These are phyloP conservation scores for Fraxinus anomala DNA, from an alignment of 257 asterid genomes.

Conservation along the genomic window DNA sequence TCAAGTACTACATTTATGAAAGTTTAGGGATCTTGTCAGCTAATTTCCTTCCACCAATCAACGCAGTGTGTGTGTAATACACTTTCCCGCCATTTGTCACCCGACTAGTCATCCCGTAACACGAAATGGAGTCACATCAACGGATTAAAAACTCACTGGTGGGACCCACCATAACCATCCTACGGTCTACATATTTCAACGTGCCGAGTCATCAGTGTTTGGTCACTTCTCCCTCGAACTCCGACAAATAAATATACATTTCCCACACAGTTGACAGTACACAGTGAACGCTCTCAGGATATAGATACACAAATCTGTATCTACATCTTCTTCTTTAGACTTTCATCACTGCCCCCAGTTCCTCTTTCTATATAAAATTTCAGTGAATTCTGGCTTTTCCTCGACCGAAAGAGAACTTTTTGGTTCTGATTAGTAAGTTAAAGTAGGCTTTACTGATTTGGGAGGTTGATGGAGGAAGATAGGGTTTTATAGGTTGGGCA, in stretches of 20 bases:
- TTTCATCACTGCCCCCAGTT: too few relatives aligned
- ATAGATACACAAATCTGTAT: slow-evolving; percentile 15
- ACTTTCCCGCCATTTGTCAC: slow-evolving; percentile 7
- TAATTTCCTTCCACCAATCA: background rate
- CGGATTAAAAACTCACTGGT: background rate
- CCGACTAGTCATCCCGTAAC: background rate
- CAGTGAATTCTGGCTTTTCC: background rate
- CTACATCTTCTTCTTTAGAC: slow-evolving; percentile 1
- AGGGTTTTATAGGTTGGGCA: slow-evolving; percentile 24
- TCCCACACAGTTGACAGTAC: slow-evolving; percentile 14
- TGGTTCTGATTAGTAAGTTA: background rate
- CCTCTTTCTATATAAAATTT: background rate
- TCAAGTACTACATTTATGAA: background rate
- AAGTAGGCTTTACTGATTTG: background rate
- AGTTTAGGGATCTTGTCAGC: background rate
- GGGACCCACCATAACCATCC: background rate
- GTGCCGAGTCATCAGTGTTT: background rate
- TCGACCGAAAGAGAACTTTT: background rate
- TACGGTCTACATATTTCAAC: background rate
- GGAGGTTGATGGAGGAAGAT: slow-evolving; percentile 27
- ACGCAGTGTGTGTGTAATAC: background rate
- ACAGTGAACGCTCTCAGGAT: slow-evolving; percentile 15
- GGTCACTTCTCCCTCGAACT: background rate
- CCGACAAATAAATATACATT: slow-evolving; percentile 18
- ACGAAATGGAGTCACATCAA: background rate